These are phyloP conservation scores for Sugiyamaella marilandica DNA, from an alignment of 805 yeast species.

Conservation along the genomic window DNA sequence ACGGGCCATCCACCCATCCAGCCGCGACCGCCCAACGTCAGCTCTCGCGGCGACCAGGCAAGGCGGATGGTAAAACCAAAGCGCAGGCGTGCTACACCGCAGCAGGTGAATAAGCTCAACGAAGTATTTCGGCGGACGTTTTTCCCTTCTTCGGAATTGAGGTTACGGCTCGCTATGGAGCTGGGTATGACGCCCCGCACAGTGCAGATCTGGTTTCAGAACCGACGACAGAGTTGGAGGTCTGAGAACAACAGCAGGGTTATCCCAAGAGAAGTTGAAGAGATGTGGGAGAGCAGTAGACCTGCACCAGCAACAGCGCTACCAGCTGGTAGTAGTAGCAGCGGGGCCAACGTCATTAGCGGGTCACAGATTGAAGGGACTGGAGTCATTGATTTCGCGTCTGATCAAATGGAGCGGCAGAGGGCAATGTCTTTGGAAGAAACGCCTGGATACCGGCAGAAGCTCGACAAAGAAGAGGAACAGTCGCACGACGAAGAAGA, in stretches of 20 bases:
- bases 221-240: constrained; percentile 49
- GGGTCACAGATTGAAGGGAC: constrained; percentile 7
- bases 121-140: constrained; percentile 69
- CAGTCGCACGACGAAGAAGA: constrained; percentile 13
- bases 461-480: constrained; percentile 6
- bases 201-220: constrained; percentile 90
- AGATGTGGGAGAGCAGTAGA: background rate
- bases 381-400: constrained; percentile 11
- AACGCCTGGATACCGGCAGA: too few species aligned
- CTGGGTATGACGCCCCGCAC: constrained; percentile 84
- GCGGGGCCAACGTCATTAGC: background rate
- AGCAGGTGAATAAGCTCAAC: constrained; percentile 64
- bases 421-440: background rate
- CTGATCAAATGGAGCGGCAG: background rate
- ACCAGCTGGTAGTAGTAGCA: background rate
- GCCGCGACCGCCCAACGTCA: constrained; percentile 10
- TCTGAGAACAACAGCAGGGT: constrained; percentile 22
- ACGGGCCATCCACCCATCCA: constrained; percentile 1
- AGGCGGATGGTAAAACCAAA: constrained; percentile 36
- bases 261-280: constrained; percentile 17
- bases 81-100: constrained; percentile 73
- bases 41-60: background rate
- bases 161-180: constrained; percentile 65
- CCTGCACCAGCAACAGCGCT: background rate
- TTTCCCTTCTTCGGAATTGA: constrained; percentile 68